Evolutionary conservation across 2,329 filamentous ascomycete genomes (phyloP).

Genomic region (Alternaria solani): DNA sequence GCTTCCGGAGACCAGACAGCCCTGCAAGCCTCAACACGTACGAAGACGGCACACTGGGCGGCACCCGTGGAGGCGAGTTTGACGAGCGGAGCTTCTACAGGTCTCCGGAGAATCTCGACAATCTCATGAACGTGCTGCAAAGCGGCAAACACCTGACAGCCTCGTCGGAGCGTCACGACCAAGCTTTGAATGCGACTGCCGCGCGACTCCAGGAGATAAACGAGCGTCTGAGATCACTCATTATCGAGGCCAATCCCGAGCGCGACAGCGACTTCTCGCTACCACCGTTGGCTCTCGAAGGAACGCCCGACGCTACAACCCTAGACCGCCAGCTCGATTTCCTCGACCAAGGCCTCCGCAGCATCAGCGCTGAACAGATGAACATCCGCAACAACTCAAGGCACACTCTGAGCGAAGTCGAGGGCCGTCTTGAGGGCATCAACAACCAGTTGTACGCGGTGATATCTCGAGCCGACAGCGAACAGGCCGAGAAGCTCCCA

Average conservation of each 20-base stretch:
- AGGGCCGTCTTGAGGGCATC: conserved; percentile 58
- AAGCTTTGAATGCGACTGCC: conserved; percentile 69
- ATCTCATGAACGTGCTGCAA: conserved; percentile 49
- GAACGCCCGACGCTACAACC: conserved; percentile 31
- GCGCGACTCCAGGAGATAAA: conserved; percentile 73
- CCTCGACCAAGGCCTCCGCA: conserved; percentile 70
- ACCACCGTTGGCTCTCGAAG: conserved; percentile 34
- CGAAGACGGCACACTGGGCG: conserved; percentile 63
- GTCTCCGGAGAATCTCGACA: conserved; percentile 71
- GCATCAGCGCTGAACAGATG: conserved; percentile 66
- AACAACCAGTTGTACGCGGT: conserved; percentile 69
- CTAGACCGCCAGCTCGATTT: conserved; percentile 72
- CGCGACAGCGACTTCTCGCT: conserved; percentile 44
- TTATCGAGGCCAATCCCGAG: conserved; percentile 69
- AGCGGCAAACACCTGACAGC: conserved; percentile 45
- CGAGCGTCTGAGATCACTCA: conserved; percentile 69
- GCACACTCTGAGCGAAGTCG: conserved; percentile 41
- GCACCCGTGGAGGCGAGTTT: conserved; percentile 68
- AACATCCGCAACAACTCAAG: conserved; percentile 38
- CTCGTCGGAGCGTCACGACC: conserved; percentile 48
- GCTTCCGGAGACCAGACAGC: conserved; percentile 68
- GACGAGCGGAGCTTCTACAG: conserved; percentile 80
- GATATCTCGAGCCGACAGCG: conserved; percentile 57
- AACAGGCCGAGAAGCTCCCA: conserved; percentile 61
- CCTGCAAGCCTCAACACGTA: conserved; percentile 79